Base-by-base conservation (phyloP, 208 protist species). In the Tetramitus jugosus region DNA sequence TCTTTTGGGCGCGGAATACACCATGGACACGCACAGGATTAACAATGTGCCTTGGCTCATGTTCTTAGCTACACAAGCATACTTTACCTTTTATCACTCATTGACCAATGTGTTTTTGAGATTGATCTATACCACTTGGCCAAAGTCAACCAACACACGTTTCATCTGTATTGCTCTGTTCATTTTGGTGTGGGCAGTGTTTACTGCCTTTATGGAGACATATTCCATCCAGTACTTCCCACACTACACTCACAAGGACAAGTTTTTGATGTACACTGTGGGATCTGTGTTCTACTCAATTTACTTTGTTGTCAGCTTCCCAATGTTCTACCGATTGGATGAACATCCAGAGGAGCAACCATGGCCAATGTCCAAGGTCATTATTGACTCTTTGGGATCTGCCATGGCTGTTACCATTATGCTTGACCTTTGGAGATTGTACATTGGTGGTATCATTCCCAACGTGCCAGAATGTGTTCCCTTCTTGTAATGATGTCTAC, bases 191-290 rank as follows among this genome's bases (percentile, higher is more conserved):
- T 83, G 69, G n/a, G 76, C 87, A 39, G n/a, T n/a, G n/a, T n/a
- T n/a, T n/a, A 88, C 83, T 52, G 85, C 85, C 37, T 88, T 88
- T 45, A 88, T 88, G 85, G 85, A 88, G 20, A 85, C 85, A 61
- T 88, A 64, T 60, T 88, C 85, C 31, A 81, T 88, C 26, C 61
- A 67, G 42, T 69, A 79, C 39, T 79, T 88, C 26, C 85, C 85
- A 29, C 88, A 88, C 60, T 88, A 88, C 43, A 52, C 67, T 4
- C 78, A 83, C 42, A 80, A 76, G 33, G 60, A 88, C 68, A 81
- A 81, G 72, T 46, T 60, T n/a, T 33, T 65, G 14, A 88, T 88
- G 85, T 88, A 88, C 53, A 78, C 56, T 3, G 49, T 88, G 3
- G 85, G 85, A 35, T 85, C 83, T 10, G 80, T 83, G 1, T 86